Evolutionary conservation across 2,329 filamentous ascomycete species (phyloP).

Genomic region (Cladorrhinum sp.): DNA sequence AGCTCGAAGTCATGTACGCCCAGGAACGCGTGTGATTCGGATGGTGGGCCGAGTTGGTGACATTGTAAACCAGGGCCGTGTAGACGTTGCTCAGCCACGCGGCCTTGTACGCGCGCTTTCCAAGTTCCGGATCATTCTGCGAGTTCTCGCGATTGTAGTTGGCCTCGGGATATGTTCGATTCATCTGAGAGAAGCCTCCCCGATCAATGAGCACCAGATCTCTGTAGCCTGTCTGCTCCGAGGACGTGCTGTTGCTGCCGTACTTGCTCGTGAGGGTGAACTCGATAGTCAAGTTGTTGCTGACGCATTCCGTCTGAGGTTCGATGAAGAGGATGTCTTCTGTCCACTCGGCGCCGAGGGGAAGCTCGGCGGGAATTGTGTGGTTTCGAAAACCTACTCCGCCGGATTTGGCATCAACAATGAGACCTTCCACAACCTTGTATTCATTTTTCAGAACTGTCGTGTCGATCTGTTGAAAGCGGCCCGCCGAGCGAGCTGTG

Average conservation of each 20-base stretch:
- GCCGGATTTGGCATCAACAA: conserved; percentile 1
- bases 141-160: conserved; percentile 30
- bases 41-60: conserved; percentile 30
- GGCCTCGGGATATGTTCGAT: conserved; percentile 32
- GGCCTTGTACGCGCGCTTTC: conserved; percentile 40
- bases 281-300: conserved; percentile 7
- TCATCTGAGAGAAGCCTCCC: conserved; percentile 43
- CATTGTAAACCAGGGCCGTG: conserved; percentile 39
- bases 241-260: background rate
- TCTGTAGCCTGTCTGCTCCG: background rate
- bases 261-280: background rate
- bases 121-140: conserved; percentile 37
- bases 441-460: background rate
- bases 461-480: background rate
- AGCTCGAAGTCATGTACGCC: conserved; percentile 37
- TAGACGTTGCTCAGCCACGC: conserved; percentile 42
- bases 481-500: background rate
- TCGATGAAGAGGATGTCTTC: conserved; percentile 13
- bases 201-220: conserved; percentile 35
- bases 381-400: conserved; percentile 4
- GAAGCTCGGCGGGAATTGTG: background rate
- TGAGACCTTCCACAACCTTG: conserved; percentile 3
- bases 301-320: conserved; percentile 4
- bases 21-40: conserved; percentile 26
- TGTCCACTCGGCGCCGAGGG: background rate